Evolutionary conservation across 2,329 filamentous ascomycete species (phyloP).

Genomic region (Hypoxylon sp.): DNA sequence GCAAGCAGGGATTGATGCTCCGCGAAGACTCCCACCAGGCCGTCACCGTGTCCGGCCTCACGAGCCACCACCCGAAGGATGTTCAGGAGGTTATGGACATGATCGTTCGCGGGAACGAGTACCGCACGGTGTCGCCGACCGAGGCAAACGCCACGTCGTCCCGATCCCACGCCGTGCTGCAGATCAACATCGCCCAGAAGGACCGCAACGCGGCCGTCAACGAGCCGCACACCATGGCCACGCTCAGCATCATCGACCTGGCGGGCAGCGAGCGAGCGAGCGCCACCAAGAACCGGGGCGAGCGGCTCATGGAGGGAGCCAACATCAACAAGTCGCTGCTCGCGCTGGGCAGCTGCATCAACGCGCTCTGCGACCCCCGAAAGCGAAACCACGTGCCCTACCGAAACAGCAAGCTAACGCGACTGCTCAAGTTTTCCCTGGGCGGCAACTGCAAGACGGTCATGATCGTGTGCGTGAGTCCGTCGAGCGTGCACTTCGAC

Average conservation of each 20-base stretch:
- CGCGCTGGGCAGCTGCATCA: slow-evolving; percentile 95
- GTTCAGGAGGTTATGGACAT: slow-evolving; percentile 99
- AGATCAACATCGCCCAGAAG: slow-evolving; percentile 95
- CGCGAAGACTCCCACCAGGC: slow-evolving; percentile 93
- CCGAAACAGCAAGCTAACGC: slow-evolving; percentile 95
- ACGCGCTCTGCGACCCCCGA: slow-evolving; percentile 91
- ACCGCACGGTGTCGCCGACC: slow-evolving; percentile 93
- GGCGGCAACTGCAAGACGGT: slow-evolving; percentile 98
- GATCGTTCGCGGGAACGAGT: slow-evolving; percentile 94
- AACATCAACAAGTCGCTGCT: slow-evolving; percentile 99
- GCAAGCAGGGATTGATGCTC: slow-evolving; percentile 86
- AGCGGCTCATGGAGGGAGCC: slow-evolving; percentile 88
- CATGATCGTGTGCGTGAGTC: slow-evolving; percentile 99
- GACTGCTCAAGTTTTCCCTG: slow-evolving; percentile 93
- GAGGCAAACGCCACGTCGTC: slow-evolving; percentile 98
- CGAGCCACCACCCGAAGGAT: slow-evolving; percentile 88
- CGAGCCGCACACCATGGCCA: slow-evolving; percentile 97
- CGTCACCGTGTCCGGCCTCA: slow-evolving; percentile 89
- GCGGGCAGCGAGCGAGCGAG: slow-evolving; percentile 96
- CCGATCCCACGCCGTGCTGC: slow-evolving; percentile 93
- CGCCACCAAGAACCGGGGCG: slow-evolving; percentile 94
- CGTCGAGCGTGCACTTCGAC: slow-evolving; percentile 95
- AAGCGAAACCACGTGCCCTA: slow-evolving; percentile 96
- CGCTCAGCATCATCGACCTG: slow-evolving; percentile 96
- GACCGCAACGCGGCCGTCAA: slow-evolving; percentile 91